Base-by-base conservation (phyloP, 169 alveolate species). In the Plasmodium malariae region DNA sequence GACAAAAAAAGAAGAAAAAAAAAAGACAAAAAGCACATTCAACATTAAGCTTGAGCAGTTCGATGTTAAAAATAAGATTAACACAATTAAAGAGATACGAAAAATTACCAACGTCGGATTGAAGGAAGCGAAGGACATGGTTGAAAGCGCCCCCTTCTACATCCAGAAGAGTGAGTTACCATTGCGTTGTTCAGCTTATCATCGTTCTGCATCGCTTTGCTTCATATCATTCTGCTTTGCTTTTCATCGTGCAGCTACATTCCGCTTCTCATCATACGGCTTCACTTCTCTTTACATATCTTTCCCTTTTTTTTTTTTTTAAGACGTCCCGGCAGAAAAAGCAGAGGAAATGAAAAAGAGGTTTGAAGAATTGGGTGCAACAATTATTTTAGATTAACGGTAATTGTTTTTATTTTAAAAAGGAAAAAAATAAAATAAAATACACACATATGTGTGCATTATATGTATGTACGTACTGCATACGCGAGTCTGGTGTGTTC, bases 101-200 rank as follows among this genome's bases (percentile, higher is more conserved):
- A 96, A 95, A 6, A 55, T 95, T 21, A 89, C 96, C 11, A 95
- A 93, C 30, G 91, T 95, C 34, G 96, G 96, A 3, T 88, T 95
- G 37, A 89, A 92, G 70, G 97, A 95, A 71, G 89, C 96, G 4
- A 95, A 95, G 76, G 97, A 95, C 48, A 91, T 95, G 72, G 97
- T 95, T 26, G 97, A 95, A 69, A 86, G 93, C 36, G 86, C 88
- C 43, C 97, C 97, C 1, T 92, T 92, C 54, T 92, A 91, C 36
- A 40, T 95, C n/a, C 94, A 93, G 65, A 92, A 92, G 71, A 93
- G 92, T 74, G 32, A 37, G 86, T 26, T 69, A 14, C 24, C 88
- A 19, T n/a, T 67, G 3, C 55, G 26, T 68, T 36, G n/a, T n/a
- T n/a, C n/a, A n/a, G n/a, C n/a, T n/a, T n/a, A n/a, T n/a, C n/a